These are phyloP conservation scores for Linaria vulgaris DNA, from an alignment of 257 asterid genomes.

Conservation along the genomic window DNA sequence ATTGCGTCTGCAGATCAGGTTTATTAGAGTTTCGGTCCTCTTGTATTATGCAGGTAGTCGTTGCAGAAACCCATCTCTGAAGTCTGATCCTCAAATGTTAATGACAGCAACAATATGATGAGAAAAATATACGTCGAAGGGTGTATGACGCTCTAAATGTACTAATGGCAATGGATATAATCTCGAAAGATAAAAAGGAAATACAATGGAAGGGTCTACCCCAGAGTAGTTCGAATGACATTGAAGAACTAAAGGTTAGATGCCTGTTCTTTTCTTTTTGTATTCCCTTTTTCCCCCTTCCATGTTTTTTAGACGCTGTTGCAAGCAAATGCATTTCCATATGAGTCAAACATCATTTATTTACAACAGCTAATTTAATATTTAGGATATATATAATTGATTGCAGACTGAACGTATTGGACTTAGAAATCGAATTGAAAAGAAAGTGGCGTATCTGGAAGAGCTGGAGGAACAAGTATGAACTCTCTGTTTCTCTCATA, in stretches of 20 bases:
- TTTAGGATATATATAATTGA: slow-evolving; percentile 19
- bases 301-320: slow-evolving; percentile 4
- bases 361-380: slow-evolving; percentile 11
- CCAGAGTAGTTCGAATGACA: slow-evolving; percentile 77
- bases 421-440: slow-evolving; percentile 73
- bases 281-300: slow-evolving; percentile 8
- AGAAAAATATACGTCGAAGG: slow-evolving; percentile 94
- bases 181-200: slow-evolving; percentile 94
- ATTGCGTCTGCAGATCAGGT: slow-evolving; percentile 88
- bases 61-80: slow-evolving; percentile 21
- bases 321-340: slow-evolving; percentile 8
- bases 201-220: slow-evolving; percentile 99
- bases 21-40: slow-evolving; percentile 23
- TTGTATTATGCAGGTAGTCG: slow-evolving; percentile 6
- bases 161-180: slow-evolving; percentile 98
- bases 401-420: slow-evolving; percentile 76
- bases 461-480: slow-evolving; percentile 95
- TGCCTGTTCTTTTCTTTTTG: slow-evolving; percentile 9
- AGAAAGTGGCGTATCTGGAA: slow-evolving; percentile 84
- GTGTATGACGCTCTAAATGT: slow-evolving; percentile 96
- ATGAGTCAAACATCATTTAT: slow-evolving; percentile 14
- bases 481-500: slow-evolving; percentile 22
- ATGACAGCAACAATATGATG: slow-evolving; percentile 94
- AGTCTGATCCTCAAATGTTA: slow-evolving; percentile 18
- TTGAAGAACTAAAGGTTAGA: slow-evolving; percentile 79